Base-by-base conservation (phyloP, 2,329 filamentous ascomycete genomes). In the Apiospora malaysiana region DNA sequence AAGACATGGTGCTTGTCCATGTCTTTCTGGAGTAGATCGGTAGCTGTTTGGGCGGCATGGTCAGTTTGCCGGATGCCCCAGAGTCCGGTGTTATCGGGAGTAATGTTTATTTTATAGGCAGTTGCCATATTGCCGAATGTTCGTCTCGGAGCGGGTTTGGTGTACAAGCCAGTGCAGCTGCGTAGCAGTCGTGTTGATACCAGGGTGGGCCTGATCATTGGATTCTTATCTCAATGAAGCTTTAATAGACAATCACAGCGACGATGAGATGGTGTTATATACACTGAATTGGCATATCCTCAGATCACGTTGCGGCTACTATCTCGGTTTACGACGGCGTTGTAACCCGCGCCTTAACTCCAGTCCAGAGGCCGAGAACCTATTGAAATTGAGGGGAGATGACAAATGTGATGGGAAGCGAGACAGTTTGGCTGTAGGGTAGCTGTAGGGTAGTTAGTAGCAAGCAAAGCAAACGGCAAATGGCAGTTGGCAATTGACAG, bases 1-100 rank as follows among this genome's bases (percentile, higher is more conserved):
- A 92, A 97, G 71, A 94, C 91, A 78, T 97, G 93, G 75, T 94
- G 89, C 45, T 82, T 82, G 82, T 90, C 88, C 74, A 96, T 87
- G 77, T 97, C 94, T 71, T 90, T 83, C 78, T 97, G 93, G 23
- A 98, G 82, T 4, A 97, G 81, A 73, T 92, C 85, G 4, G 90
- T 91, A 0, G 88, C 86, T 71, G 85, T 90, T 49, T 84, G 82
- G 0, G 94, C 92, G 0, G 90, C 86, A 45, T 90, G 89, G 2
- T 87, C 81, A 2, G 83, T 87, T 78, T 88, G 81, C 72, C 83
- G 72, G 78, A 84, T 71, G 9, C 79, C 79, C 74, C 86, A 82
- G 9, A 90, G 77, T 5, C 88, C 89, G 0, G 85, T 86, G 69
- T 89, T 83, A 2, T 84, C 78, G 1, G 84, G 78, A 5, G 79